Conservation (phyloP, 208 protist genomes). For the Leishmania gerbilli region DNA sequence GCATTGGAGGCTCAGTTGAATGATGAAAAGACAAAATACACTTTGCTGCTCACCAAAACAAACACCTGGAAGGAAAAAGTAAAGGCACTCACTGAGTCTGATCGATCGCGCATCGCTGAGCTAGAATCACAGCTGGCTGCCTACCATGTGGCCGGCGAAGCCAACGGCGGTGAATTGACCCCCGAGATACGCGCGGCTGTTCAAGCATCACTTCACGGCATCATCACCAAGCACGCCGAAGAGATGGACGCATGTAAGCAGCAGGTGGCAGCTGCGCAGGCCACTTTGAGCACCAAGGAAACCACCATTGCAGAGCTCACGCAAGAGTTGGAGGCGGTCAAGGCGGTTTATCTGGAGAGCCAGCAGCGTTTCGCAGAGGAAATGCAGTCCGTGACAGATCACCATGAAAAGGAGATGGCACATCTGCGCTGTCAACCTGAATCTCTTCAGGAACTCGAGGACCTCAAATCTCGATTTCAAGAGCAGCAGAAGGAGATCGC, state of each 20-base stretch:
- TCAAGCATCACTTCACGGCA: conserved; percentile 18
- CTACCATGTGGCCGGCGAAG: conserved; percentile 16
- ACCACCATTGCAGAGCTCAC: conserved; percentile 9
- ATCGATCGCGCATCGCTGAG: conserved; percentile 45
- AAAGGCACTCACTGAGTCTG: conserved; percentile 38
- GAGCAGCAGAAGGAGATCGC: conserved; percentile 15
- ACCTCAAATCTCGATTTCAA: conserved; percentile 10
- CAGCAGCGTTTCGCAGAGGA: conserved; percentile 39
- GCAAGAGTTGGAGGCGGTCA: conserved; percentile 34
- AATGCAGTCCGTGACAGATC: conserved; percentile 26
- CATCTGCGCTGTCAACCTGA: conserved; percentile 12
- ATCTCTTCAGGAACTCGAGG: conserved; percentile 18
- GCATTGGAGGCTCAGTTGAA: conserved; percentile 53
- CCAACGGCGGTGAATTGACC: conserved; percentile 3
- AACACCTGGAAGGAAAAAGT: conserved; percentile 70
- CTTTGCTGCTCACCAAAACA: conserved; percentile 45
- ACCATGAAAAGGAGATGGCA: conserved; percentile 19
- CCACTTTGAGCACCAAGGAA: not conserved
- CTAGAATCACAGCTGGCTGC: conserved; percentile 35
- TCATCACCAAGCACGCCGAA: conserved; percentile 13
- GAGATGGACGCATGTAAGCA: conserved; percentile 7
- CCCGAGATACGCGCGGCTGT: conserved; percentile 26
- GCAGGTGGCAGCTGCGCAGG: not conserved
- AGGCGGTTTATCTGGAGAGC: conserved; percentile 32
- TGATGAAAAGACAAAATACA: conserved; percentile 48